Conservation (phyloP, 225 moss, liverwort and hornwort genomes). For the Pseudisothecium myosuroides region DNA sequence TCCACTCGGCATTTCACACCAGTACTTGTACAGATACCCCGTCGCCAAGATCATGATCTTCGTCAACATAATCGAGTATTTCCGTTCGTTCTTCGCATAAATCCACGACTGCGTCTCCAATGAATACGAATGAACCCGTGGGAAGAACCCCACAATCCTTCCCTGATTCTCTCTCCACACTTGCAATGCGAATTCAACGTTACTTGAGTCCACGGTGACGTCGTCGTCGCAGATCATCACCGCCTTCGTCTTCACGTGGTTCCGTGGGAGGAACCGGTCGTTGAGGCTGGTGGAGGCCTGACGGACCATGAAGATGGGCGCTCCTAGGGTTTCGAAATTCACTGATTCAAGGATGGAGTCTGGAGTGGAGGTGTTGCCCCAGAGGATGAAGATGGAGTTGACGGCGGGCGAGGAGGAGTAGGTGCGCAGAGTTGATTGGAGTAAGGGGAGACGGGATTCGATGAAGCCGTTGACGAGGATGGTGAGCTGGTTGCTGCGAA, state of each 20-base stretch:
- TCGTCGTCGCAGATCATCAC: slow-evolving; percentile 97
- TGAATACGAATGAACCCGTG: slow-evolving; percentile 55
- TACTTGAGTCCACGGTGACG: slow-evolving; percentile 52
- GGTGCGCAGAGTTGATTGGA: slow-evolving; percentile 35
- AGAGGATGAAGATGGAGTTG: slow-evolving; percentile 70
- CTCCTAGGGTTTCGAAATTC: slow-evolving; percentile 35
- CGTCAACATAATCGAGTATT: slow-evolving; percentile 87
- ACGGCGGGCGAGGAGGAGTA: slow-evolving; percentile 59
- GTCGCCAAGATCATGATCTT: slow-evolving; percentile 89
- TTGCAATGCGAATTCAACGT: slow-evolving; percentile 56
- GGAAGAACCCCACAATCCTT: slow-evolving; percentile 83
- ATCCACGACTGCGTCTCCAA: slow-evolving; percentile 63
- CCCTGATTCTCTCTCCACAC: slow-evolving; percentile 67
- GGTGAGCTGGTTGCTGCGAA: slow-evolving; percentile 59
- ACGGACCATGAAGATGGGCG: slow-evolving; percentile 63
- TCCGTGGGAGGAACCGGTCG: slow-evolving; percentile 74
- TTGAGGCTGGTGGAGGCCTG: slow-evolving; percentile 74
- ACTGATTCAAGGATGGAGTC: slow-evolving; percentile 16
- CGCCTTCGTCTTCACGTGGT: slow-evolving; percentile 56
- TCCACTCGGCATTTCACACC: slow-evolving; percentile 73
- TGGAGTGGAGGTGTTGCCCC: slow-evolving; percentile 84
- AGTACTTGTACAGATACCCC: slow-evolving; percentile 68
- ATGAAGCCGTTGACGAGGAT: slow-evolving; percentile 80
- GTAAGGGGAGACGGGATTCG: slow-evolving; percentile 60
- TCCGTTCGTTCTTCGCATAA: slow-evolving; percentile 43